These are phyloP conservation scores for Chlorociboria aeruginascens DNA, from an alignment of 495 filamentous ascomycete genomes.

Conservation along the genomic window DNA sequence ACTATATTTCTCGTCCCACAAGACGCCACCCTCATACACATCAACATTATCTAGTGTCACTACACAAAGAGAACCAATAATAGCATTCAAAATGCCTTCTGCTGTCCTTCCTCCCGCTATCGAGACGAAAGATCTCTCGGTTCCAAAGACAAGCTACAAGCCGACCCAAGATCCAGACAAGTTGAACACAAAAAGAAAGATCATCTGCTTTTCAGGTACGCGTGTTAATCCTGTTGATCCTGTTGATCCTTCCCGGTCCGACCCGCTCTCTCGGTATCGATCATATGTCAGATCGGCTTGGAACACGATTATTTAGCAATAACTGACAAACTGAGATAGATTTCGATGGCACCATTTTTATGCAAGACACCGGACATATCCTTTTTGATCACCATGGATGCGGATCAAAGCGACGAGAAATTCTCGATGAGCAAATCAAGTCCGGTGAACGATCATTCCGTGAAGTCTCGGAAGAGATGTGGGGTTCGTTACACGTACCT, in stretches of 20 bases:
- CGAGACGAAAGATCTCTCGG: conserved; percentile 15
- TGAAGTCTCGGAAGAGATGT: conserved; percentile 71
- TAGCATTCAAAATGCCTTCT: conserved; percentile 23
- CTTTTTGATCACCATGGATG: conserved; percentile 60
- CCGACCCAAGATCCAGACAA: conserved; percentile 8
- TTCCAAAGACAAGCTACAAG: conserved; percentile 14
- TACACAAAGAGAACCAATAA: conserved; percentile 1
- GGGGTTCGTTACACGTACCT: conserved; percentile 54
- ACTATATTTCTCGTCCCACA: no score
- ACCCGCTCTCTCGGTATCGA: background rate
- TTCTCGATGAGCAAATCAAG: conserved; percentile 57
- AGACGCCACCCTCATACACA: background rate
- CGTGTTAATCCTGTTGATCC: conserved; percentile 1
- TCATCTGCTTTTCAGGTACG: conserved; percentile 42
- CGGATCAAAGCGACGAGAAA: conserved; percentile 39
- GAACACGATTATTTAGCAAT: no score
- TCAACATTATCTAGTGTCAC: background rate
- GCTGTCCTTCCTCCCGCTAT: conserved; percentile 18
- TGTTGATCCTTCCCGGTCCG: background rate
- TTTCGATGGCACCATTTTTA: conserved; percentile 70
- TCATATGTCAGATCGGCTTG: no score
- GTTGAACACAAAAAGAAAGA: conserved; percentile 31
- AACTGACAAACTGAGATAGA: conserved; percentile 27
- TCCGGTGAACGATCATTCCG: conserved; percentile 55
- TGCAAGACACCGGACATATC: conserved; percentile 69